These are phyloP conservation scores for Cordyceps fumosorosea DNA, from an alignment of 2,329 filamentous ascomycete genomes.

Conservation along the genomic window DNA sequence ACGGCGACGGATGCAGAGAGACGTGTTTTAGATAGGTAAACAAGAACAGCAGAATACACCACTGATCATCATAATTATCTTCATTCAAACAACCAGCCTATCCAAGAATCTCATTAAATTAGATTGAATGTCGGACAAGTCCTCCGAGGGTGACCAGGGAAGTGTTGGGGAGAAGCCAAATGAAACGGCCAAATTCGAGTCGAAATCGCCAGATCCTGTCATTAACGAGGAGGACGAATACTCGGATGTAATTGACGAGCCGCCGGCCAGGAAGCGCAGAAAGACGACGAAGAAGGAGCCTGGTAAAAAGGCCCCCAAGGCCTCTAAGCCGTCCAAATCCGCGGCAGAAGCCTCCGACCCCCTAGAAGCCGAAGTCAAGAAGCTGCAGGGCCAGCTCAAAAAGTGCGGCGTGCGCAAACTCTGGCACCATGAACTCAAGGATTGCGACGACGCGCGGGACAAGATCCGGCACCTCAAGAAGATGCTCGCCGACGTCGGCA, in stretches of 20 bases:
- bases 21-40: too few relatives aligned
- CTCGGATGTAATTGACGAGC: constrained; percentile 64
- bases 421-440: constrained; percentile 79
- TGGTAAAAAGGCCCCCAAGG: constrained; percentile 17
- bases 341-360: constrained; percentile 45
- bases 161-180: constrained; percentile 14
- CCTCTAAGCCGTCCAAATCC: constrained; percentile 25
- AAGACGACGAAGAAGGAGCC: constrained; percentile 37
- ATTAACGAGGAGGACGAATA: constrained; percentile 33
- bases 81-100: too few relatives aligned
- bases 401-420: constrained; percentile 93
- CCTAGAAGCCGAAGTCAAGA: constrained; percentile 77
- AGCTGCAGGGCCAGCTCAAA: constrained; percentile 73
- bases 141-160: constrained; percentile 14
- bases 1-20: too few relatives aligned
- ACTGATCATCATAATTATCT: too few relatives aligned
- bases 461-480: constrained; percentile 77
- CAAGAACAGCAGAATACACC: too few relatives aligned
- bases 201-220: constrained; percentile 14
- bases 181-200: background rate
- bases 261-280: constrained; percentile 50
- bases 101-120: too few relatives aligned
- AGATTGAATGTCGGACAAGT: too few relatives aligned
- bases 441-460: constrained; percentile 63
- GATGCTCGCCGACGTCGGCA: constrained; percentile 76